Evolutionary conservation across 495 filamentous ascomycete genomes (phyloP), one percentile per base, ranked within the genome.

Genomic region (Penicillium lividum): DNA sequence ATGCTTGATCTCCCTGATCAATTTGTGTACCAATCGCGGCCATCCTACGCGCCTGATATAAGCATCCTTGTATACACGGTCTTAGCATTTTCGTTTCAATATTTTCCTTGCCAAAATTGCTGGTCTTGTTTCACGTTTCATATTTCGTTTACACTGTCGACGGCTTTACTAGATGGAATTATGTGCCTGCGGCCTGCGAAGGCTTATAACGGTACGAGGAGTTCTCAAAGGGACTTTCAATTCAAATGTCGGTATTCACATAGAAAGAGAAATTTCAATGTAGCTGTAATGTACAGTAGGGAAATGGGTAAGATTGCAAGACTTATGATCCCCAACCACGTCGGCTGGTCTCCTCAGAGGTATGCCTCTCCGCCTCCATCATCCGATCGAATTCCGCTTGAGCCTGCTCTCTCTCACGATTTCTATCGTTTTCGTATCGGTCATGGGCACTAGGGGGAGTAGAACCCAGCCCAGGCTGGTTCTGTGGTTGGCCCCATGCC

Each of bases 301-400:
- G 10, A 48, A 11, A 30, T 15, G 27, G 33, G 7, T 25, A 53
- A 16, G 11, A 18, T 3, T 30, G 9, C 42, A 29, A 51, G 25
- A 1, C 40, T 54, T 57, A 66, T 57, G 50, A 65, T 38, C 63
- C 54, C 73, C 70, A 76, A 3, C 65, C 65, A 22, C 59, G 59
- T 15, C 53, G 59, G 40, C 58, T 29, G 10, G 62, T 15, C n/a
- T 27, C 56, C 50, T 67, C 68, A 25, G 66, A 57, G 7, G 54
- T 51, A 33, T 73, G 69, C 46, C 75, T 57, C 59, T 79, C 77
- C 0, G 70, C 63, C 3, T 79, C 77, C 29, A 79, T 58, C 61
- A 79, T 58, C n/a, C 64, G 63, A 53, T 79, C 72, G 42, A 79
- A 79, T 3, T 76, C 72, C 4, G 70, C 69, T 47, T 73, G 75